Base-by-base conservation (phyloP, 768 basidiomycete genomes). In the Megacollybia marginata region DNA sequence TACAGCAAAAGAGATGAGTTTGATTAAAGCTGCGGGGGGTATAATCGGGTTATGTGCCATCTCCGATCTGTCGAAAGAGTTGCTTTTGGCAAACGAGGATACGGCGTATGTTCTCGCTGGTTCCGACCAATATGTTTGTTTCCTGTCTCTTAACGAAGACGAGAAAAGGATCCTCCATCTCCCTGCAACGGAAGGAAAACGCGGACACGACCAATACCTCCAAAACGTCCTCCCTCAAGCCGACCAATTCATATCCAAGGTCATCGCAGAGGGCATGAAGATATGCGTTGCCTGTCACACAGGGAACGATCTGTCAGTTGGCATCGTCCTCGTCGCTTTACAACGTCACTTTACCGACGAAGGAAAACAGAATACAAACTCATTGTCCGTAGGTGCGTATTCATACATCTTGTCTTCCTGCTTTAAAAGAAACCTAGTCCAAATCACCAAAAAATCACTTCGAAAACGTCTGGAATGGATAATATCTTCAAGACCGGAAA, bases 381-480 rank as follows among this genome's bases (percentile, higher is more conserved):
- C 38, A 19, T 3, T 8, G 8, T 40, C 15, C 38, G 23, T 28
- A 28, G 23, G 23, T 28, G 23, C 23, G 23, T 28, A 28, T 3
- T 28, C 23, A 28, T 28, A 28, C 23, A 45, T 38, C 44, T 28
- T 20, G 33, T 23, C 9, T 2, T 44, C 50, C 20, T 31, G 11
- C 8, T 40, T n/a, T 18, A 50, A 34, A 40, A 16, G 18, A 46
- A 7, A 42, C 9, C 32, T 10, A 19, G 31, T 44, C 48, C 13
- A n/a, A 61, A 64, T 52, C 18, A 73, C 70, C 54, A 96, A 96
- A 62, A 64, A 71, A 16, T 65, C 74, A 12, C 79, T 97, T 54
- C 78, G 80, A 11, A 83, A 71, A 11, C 75, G 91, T 15, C 71
- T 97, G 35, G 84, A 97, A 60, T 92, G 88, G 89, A 80, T 97